Base-by-base conservation (phyloP, 75 land plant genomes). In the Sequoia sempervirens region DNA sequence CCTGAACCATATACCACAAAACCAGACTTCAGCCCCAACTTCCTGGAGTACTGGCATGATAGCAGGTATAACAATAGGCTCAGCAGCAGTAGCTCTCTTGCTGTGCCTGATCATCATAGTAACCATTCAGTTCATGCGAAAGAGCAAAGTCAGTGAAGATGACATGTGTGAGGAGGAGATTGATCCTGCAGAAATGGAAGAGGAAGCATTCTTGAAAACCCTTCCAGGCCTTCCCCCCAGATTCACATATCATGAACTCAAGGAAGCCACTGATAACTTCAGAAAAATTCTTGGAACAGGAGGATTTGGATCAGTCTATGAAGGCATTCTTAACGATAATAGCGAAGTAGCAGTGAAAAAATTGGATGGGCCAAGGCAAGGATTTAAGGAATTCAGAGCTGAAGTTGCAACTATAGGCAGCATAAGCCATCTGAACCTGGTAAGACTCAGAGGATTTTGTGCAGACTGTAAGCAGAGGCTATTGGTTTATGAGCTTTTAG, bases 361-460 rank as follows among this genome's bases (percentile, higher is more conserved):
- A 69, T 56, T 90, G 47, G 87, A 86, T 56, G 80, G 58, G 46
- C 75, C 81, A 28, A 74, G 75, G 37, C 86, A 89, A 40, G 90
- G 90, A n/a, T 66, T 81, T 46, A 84, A 88, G 76, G 86, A 89
- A 79, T 89, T 89, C 61, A 50, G 75, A 38, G 89, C 90, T 17
- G 89, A 89, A 72, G 86, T 89, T 10, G 86, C 90, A 28, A 84
- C 89, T 23, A 89, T 89, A n/a, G 89, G 89, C 68, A 78, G 83
- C 83, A 80, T 87, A 58, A 86, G 82, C 40, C 89, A 89, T 47
- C 23, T 81, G 28, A 89, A 89, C 70, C 81, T 89, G 20, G 90
- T 89, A 26, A 52, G 90, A 40, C 80, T 88, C n/a, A 54, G 82
- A 17, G 82, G 91, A 5, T 88, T 88, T 40, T 88, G 91, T 61